These are phyloP conservation scores for Aspergillus udagawae DNA, from an alignment of 2,329 filamentous ascomycete genomes.

Conservation along the genomic window DNA sequence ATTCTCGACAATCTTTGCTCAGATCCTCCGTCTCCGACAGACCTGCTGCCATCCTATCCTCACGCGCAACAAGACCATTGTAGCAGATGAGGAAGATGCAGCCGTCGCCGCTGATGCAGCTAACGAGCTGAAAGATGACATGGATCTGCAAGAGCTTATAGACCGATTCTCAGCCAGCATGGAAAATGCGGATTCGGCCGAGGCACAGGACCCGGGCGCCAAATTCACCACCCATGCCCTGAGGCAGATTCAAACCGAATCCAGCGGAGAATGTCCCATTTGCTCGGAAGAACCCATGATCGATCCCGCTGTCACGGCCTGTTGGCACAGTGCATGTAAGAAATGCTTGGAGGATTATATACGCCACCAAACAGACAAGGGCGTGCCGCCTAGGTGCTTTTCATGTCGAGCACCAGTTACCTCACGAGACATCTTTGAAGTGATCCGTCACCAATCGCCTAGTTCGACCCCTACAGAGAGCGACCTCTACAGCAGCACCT, in stretches of 20 bases:
- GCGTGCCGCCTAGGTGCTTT: conserved; percentile 76
- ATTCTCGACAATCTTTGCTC: conserved; percentile 95
- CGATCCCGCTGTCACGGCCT: conserved; percentile 88
- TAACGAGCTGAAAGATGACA: conserved; percentile 84
- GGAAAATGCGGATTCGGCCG: conserved; percentile 50
- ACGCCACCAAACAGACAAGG: conserved; percentile 74
- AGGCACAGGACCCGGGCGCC: conserved; percentile 56
- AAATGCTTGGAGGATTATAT: conserved; percentile 89
- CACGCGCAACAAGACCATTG: conserved; percentile 76
- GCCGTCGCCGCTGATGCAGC: conserved; percentile 71
- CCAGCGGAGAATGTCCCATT: conserved; percentile 85
- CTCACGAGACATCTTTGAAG: conserved; percentile 82
- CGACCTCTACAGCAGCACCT: conserved; percentile 41
- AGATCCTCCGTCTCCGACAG: conserved; percentile 87
- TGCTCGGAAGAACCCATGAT: conserved; percentile 95
- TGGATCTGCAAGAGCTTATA: conserved; percentile 87
- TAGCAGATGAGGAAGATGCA: conserved; percentile 84
- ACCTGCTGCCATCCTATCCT: conserved; percentile 91
- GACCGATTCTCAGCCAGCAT: conserved; percentile 72
- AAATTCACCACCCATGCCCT: conserved; percentile 82
- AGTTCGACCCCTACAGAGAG: conserved; percentile 43
- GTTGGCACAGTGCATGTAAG: conserved; percentile 97
- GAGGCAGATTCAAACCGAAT: conserved; percentile 85
- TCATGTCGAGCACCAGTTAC: conserved; percentile 83
- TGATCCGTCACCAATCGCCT: conserved; percentile 65